Evolutionary conservation across 805 yeast species (phyloP).

Genomic region (Metschnikowia continentalis): DNA sequence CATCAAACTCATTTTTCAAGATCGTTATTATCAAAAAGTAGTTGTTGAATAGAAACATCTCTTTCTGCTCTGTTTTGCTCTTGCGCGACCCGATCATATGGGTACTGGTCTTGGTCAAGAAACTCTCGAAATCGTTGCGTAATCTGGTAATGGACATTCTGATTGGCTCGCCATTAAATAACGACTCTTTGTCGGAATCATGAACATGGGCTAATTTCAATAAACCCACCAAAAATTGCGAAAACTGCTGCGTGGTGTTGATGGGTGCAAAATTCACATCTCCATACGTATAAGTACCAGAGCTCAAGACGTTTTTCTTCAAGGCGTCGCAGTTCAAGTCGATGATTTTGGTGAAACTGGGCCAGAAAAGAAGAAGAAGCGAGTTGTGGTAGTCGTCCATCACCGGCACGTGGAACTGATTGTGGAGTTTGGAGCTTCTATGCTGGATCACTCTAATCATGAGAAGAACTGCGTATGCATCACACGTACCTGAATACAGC

Average conservation of each 20-base stretch:
- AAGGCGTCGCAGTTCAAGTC: slow-evolving; percentile 75
- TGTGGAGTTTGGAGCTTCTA: slow-evolving; percentile 62
- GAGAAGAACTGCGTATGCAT: slow-evolving; percentile 73
- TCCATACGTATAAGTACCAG: slow-evolving; percentile 17
- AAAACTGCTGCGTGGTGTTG: slow-evolving; percentile 73
- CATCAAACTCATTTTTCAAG: slow-evolving; percentile 37
- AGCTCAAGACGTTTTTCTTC: slow-evolving; percentile 42
- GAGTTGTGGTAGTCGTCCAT: slow-evolving; percentile 66
- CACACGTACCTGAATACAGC: slow-evolving; percentile 51
- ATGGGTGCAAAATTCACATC: slow-evolving; percentile 34
- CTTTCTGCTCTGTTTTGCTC: slow-evolving; percentile 47
- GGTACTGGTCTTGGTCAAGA: slow-evolving; percentile 64
- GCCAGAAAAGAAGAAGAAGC: slow-evolving; percentile 75
- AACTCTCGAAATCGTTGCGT: slow-evolving; percentile 74
- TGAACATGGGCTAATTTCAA: slow-evolving; percentile 44
- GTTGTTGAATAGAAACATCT: slow-evolving; percentile 70
- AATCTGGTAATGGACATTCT: slow-evolving; percentile 64
- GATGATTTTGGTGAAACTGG: slow-evolving; percentile 70
- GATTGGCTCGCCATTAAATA: slow-evolving; percentile 60
- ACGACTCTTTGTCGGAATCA: slow-evolving; percentile 18
- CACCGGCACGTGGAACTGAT: slow-evolving; percentile 60
- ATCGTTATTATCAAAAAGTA: slow-evolving; percentile 61
- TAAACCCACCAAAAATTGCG: slow-evolving; percentile 66
- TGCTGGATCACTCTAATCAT: slow-evolving; percentile 69
- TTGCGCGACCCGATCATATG: slow-evolving; percentile 29